Evolutionary conservation across 768 basidiomycete genomes (phyloP), one percentile per base, ranked within the genome.

Genomic region (Tricholoma furcatifolium): DNA sequence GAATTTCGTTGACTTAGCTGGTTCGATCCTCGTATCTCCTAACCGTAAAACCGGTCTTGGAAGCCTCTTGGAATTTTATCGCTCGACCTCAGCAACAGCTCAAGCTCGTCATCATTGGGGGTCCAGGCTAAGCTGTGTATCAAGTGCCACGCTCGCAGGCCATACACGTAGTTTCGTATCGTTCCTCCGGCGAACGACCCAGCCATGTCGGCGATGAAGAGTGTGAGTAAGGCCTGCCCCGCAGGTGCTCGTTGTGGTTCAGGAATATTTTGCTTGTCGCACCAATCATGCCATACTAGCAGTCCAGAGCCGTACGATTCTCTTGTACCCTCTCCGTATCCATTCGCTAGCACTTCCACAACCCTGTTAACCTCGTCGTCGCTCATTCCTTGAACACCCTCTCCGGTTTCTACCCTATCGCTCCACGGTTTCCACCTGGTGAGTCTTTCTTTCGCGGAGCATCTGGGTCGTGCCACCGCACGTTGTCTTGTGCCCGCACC

Each of bases 131-230:
- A 4, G 0, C 75, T 64, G 50, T 82, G 77, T 0, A 80, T 44
- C 1, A 71, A 60, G 56, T 82, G 77, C 78, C 78, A 82, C 2
- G 78, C 76, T 1, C 69, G 58, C 1, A 80, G 40, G 0, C 70
- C 73, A 2, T 57, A 54, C 0, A 77, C 17, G 50, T 74, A 77
- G 60, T 77, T 78, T 2, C 46, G 34, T 0, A 79, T 55, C 0
- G 74, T 65, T 11, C 44, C 54, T 0, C 62, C 64, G 0, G 74
- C 51, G 51, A 74, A 74, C 0, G 65, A 35, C 0, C 74, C 74
- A 0, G 69, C 68, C 0, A 66, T 52, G 2, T n/a, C 57, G 0
- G 73, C 43, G 0, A 75, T 51, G 24, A 74, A 77, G 0, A 63
- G 27, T 11, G 57, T 21, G 0, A 80, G 20, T 0, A 78, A 47